phyloP scores from a whole-genome alignment of 129 eudicot species.

The Pseudognaphalium luteoalbum region DNA sequence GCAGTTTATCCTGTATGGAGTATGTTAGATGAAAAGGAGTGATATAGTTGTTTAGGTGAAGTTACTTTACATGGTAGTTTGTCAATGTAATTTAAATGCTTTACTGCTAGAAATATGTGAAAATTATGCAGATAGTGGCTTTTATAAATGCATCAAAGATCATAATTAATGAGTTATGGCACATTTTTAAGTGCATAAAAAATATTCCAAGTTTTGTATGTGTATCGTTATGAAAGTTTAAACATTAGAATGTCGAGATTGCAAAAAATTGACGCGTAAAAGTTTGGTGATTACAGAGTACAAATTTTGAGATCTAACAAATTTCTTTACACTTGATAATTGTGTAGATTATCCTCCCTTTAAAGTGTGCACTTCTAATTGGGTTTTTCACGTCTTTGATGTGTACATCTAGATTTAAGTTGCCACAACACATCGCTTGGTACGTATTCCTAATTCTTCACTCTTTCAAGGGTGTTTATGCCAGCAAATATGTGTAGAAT shows the following conservation, averaged over 20 bases:
- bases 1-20: too few species aligned
- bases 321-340: background rate
- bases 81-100: background rate
- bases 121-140: background rate
- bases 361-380: background rate
- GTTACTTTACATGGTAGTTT: slow-evolving; percentile 13
- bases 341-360: background rate
- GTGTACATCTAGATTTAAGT: background rate
- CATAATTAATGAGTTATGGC: too few species aligned
- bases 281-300: too few species aligned
- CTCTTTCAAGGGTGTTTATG: too few species aligned
- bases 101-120: background rate
- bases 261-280: too few species aligned
- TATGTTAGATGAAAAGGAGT: too few species aligned
- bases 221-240: too few species aligned
- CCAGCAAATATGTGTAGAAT: background rate
- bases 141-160: background rate
- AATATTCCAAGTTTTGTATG: too few species aligned
- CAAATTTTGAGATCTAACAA: too few species aligned
- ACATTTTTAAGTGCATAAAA: too few species aligned
- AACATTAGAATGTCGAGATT: too few species aligned
- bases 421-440: background rate
- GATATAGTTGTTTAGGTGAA: background rate
- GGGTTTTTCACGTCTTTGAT: background rate
- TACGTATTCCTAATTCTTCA: too few species aligned